These are phyloP conservation scores for Neurospora africana DNA, from an alignment of 495 filamentous ascomycete species.

Conservation along the genomic window DNA sequence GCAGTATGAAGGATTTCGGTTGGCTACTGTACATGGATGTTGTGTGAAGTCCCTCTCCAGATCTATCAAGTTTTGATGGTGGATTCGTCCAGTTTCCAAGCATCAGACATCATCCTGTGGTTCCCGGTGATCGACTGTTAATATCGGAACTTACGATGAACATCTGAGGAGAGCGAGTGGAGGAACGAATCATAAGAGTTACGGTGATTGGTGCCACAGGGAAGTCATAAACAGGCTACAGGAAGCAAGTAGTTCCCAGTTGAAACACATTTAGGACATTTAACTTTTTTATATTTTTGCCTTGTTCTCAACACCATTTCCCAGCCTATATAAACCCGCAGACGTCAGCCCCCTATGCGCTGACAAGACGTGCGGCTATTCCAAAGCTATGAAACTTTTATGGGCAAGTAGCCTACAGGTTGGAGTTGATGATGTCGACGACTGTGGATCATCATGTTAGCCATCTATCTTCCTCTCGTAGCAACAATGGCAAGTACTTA, in stretches of 20 bases:
- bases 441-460: slow-evolving; percentile 31
- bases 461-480: neutral
- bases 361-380: neutral
- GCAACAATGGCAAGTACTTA: slow-evolving; percentile 35
- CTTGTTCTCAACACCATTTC: neutral
- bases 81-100: neutral
- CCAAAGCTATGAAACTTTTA: neutral
- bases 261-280: neutral
- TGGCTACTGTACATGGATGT: neutral
- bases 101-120: neutral
- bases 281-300: neutral
- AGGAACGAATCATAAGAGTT: neutral
- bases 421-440: slow-evolving; percentile 52
- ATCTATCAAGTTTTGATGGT: neutral
- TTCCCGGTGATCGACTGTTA: neutral
- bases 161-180: neutral
- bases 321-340: neutral
- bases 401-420: slow-evolving; percentile 22
- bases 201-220: neutral
- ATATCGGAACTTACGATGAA: neutral
- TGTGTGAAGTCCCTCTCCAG: neutral
- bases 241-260: neutral
- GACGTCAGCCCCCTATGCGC: neutral
- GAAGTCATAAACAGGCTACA: neutral
- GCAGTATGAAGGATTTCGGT: neutral